These are phyloP conservation scores for Leccinellum rugosiceps DNA, from an alignment of 768 basidiomycete species.

Conservation along the genomic window DNA sequence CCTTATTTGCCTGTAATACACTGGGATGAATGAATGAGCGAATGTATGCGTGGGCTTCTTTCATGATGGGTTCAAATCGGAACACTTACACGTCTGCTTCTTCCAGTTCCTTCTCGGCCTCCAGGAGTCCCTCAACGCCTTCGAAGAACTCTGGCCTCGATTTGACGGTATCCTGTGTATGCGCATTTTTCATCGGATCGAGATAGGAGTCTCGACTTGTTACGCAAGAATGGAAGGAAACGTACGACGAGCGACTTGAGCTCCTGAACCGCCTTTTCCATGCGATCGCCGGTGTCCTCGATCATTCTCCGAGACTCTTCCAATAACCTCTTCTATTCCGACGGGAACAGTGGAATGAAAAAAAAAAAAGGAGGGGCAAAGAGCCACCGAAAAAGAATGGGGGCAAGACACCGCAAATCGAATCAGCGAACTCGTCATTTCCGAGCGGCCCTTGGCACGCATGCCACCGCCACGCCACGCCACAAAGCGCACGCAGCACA, in stretches of 20 bases:
- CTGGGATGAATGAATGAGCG: conserved; percentile 26
- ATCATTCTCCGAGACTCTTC: conserved; percentile 85
- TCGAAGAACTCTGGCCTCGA: conserved; percentile 29
- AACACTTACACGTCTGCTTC: conserved; percentile 44
- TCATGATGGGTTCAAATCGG: not conserved
- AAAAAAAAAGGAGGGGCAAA: not conserved
- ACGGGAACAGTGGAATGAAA: not conserved
- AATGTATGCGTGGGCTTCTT: not conserved
- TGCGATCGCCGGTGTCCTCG: conserved; percentile 55
- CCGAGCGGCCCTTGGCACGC: conserved; percentile 9
- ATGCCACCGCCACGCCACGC: conserved; percentile 7
- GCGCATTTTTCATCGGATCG: not conserved
- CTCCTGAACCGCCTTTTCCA: conserved; percentile 61
- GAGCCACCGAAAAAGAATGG: conserved; percentile 14
- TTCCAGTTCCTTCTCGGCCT: conserved; percentile 59
- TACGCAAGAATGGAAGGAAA: conserved; percentile 25
- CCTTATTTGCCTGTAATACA: conserved; percentile 8
- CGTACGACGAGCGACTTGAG: conserved; percentile 67
- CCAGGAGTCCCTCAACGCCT: conserved; percentile 39
- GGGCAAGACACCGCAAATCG: conserved; percentile 7
- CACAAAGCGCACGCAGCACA: conserved; percentile 15
- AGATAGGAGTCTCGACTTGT: conserved; percentile 13
- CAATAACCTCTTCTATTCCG: conserved; percentile 54
- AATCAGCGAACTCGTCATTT: conserved; percentile 27
- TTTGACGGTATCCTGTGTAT: conserved; percentile 28